Base-by-base conservation (phyloP, 1,284 basidiomycete genomes). In the Pseudozyma flocculosa region DNA sequence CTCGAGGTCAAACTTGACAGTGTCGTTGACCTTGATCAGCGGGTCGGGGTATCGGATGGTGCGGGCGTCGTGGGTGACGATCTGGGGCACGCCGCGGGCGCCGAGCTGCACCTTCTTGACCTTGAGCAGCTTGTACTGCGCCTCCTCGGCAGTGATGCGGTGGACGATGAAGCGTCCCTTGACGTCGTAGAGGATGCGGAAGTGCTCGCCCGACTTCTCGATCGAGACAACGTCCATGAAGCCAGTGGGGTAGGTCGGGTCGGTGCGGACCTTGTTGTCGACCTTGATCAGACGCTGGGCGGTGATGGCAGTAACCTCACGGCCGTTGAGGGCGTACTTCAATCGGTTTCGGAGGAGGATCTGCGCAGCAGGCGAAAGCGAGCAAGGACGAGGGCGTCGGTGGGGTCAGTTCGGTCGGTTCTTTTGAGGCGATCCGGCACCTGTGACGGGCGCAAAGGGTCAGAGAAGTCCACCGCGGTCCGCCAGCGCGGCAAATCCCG, bases 41-140 rank as follows among this genome's bases (percentile, higher is more conserved):
- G 95, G 94, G 82, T 98, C 94, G 71, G 95, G 94, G 85, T 97
- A 99, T 74, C 94, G 94, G 83, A 99, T 95, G 70, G 94, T 99
- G 79, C 94, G 92, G 61, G 95, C 94, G 79, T 99, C 95, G 84
- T 99, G 94, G 75, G 94, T 97, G 82, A 97, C 90, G 73, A 99
- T 84, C 84, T 93, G 88, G 53, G 94, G 95, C 50, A 98, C 93
- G 78, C 92, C 92, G 80, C 90, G 89, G 73, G 87, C 85, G 68
- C 95, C 94, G 73, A 98, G 83, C 71, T 92, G 90, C 49, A 92
- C 87, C 78, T 88, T 88, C 80, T 86, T 87, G 73, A 99, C 94
- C 82, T 98, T 98, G 81, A 90, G 85, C 78, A 99, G 92, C 83
- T 99, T 99, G 88, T 94, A 99, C 75, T 85, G 83, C 48, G 94